phyloP scores from a whole-genome alignment of 2,329 filamentous ascomycete genomes.

The Cryphonectria parasitica region DNA sequence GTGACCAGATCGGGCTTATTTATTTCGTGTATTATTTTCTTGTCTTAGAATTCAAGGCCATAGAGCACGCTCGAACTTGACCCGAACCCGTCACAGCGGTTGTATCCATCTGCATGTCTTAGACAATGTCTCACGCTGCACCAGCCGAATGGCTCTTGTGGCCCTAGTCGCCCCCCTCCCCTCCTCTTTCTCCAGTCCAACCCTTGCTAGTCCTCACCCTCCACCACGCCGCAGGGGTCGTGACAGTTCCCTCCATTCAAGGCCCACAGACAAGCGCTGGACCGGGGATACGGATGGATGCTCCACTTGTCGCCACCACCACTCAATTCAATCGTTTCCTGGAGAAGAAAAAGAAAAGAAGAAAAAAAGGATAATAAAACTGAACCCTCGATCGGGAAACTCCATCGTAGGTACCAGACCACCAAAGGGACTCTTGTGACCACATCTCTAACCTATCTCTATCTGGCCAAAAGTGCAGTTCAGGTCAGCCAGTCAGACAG shows the following conservation, averaged over 20 bases:
- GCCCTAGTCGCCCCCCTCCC: neutral
- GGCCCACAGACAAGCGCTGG: conserved; percentile 32
- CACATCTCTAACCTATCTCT: neutral
- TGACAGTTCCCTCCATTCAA: conserved; percentile 37
- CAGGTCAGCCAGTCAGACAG: neutral
- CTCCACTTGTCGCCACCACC: conserved; percentile 23
- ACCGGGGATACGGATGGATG: neutral
- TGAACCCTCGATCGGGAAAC: neutral
- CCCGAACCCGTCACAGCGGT: conserved; percentile 8
- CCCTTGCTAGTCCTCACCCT: conserved; percentile 24
- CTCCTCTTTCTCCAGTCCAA: neutral
- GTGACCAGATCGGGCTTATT: neutral
- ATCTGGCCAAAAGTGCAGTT: neutral
- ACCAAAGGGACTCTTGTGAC: neutral
- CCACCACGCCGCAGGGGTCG: neutral
- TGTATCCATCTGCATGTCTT: conserved; percentile 39
- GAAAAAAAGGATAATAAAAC: neutral
- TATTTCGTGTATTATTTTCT: neutral
- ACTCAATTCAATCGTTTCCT: neutral
- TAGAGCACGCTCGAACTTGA: conserved; percentile 5
- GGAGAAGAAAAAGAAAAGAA: neutral
- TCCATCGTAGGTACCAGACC: conserved; percentile 4
- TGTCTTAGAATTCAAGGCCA: conserved; percentile 10
- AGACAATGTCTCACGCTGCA: conserved; percentile 42
- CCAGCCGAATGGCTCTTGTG: conserved; percentile 40